Evolutionary conservation across 345 rosid genomes (phyloP).

Genomic region (Lepidium didymum): DNA sequence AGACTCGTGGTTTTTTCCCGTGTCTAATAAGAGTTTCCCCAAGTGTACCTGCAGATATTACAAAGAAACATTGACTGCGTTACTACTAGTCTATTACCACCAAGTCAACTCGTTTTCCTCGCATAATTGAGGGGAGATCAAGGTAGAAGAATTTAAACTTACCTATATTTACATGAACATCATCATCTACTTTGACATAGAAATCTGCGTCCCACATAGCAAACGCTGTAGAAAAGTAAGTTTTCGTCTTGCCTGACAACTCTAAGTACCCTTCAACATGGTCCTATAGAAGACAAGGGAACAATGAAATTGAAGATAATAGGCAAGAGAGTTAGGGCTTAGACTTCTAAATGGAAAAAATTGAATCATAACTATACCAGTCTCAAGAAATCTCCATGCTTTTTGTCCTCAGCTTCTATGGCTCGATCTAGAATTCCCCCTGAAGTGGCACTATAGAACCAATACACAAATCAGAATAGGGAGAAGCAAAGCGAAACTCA

Average conservation of each 20-base stretch:
- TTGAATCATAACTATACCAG: constrained; percentile 39
- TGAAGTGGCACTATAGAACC: constrained; percentile 57
- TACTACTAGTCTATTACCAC: neutral
- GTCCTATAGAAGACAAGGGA: constrained; percentile 44
- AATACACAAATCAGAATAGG: neutral
- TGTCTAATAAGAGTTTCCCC: constrained; percentile 87
- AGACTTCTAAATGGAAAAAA: neutral
- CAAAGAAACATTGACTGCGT: neutral
- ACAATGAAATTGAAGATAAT: neutral
- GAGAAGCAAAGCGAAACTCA: neutral
- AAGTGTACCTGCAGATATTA: constrained; percentile 63
- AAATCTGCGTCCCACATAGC: constrained; percentile 93
- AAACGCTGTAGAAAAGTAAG: constrained; percentile 84
- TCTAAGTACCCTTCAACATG: constrained; percentile 98
- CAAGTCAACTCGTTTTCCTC: neutral
- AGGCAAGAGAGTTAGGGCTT: neutral
- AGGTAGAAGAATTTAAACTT: neutral
- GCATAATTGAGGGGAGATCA: neutral
- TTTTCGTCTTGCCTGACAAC: constrained; percentile 95
- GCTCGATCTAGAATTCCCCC: constrained; percentile 96
- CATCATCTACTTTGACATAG: constrained; percentile 96
- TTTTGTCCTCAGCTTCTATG: constrained; percentile 81
- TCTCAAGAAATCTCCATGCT: constrained; percentile 88
- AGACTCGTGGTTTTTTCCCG: constrained; percentile 62
- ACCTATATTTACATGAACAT: constrained; percentile 98